Conservation (phyloP, 2,329 filamentous ascomycete species). For the Claviceps cyperi region DNA sequence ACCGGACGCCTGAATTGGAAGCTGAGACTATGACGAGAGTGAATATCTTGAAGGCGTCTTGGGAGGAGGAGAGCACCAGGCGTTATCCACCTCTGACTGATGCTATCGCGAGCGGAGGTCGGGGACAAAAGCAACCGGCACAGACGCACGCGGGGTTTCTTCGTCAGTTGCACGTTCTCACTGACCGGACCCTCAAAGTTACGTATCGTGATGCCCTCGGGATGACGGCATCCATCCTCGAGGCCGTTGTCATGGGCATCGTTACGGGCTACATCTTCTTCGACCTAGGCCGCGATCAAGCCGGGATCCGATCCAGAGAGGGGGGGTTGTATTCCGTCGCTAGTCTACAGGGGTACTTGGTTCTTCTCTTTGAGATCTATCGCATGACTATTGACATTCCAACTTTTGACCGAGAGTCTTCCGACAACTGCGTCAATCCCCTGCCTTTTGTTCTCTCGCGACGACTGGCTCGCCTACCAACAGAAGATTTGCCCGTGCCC, state of each 20-base stretch:
- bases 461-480: slow-evolving; percentile 50
- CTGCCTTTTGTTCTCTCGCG: slow-evolving; percentile 57
- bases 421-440: slow-evolving; percentile 57
- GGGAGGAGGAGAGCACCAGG: slow-evolving; percentile 30
- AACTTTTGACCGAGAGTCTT: slow-evolving; percentile 60
- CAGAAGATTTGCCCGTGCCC: slow-evolving; percentile 61
- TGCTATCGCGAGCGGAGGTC: slow-evolving; percentile 1
- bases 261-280: slow-evolving; percentile 63
- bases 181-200: slow-evolving; percentile 52
- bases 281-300: slow-evolving; percentile 46
- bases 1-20: slow-evolving; percentile 52
- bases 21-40: slow-evolving; percentile 43
- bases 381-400: slow-evolving; percentile 61
- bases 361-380: slow-evolving; percentile 63
- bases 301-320: slow-evolving; percentile 60
- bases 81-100: slow-evolving; percentile 12
- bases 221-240: slow-evolving; percentile 53
- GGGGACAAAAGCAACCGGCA: slow-evolving; percentile 11
- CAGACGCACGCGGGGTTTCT: slow-evolving; percentile 39
- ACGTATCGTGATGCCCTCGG: slow-evolving; percentile 68
- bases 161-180: slow-evolving; percentile 52
- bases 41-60: slow-evolving; percentile 43
- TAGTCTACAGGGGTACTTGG: slow-evolving; percentile 61
- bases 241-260: slow-evolving; percentile 56
- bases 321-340: slow-evolving; percentile 59